Evolutionary conservation across 2,329 filamentous ascomycete species (phyloP).

Genomic region (Daldinia eschscholtzii): DNA sequence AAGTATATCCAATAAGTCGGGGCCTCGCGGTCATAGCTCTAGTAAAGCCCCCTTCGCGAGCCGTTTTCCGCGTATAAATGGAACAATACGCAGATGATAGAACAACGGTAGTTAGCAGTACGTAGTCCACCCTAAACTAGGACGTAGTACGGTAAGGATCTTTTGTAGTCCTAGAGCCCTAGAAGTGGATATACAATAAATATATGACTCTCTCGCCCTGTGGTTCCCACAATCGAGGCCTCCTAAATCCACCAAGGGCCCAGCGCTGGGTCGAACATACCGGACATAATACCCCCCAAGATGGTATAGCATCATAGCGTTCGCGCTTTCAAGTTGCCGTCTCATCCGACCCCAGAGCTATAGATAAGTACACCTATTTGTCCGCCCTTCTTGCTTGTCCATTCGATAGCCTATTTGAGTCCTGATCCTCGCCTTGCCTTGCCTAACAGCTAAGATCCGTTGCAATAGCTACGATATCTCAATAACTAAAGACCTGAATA

Average conservation of each 20-base stretch:
- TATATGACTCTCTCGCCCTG: neutral
- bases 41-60: neutral
- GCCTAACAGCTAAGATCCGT: too few species aligned
- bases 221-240: conserved; percentile 5
- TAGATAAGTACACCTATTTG: too few species aligned
- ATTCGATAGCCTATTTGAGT: neutral
- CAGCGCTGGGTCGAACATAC: neutral
- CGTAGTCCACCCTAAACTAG: too few species aligned
- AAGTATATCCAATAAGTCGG: neutral
- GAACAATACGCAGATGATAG: neutral
- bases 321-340: neutral
- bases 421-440: too few species aligned
- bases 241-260: neutral
- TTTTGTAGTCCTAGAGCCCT: neutral
- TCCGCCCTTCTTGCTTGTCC: neutral
- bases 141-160: neutral
- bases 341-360: neutral
- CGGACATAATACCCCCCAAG: neutral
- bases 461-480: too few species aligned
- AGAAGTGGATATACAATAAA: conserved; percentile 2
- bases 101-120: too few species aligned
- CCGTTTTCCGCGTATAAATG: neutral
- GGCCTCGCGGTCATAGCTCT: neutral
- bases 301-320: conserved; percentile 2
- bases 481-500: too few species aligned